Percentiles rank a stretch among this genome's conserved stretches.
phyloP scores from a whole-genome alignment of 805 yeast species.

The Candida glaebosa region DNA sequence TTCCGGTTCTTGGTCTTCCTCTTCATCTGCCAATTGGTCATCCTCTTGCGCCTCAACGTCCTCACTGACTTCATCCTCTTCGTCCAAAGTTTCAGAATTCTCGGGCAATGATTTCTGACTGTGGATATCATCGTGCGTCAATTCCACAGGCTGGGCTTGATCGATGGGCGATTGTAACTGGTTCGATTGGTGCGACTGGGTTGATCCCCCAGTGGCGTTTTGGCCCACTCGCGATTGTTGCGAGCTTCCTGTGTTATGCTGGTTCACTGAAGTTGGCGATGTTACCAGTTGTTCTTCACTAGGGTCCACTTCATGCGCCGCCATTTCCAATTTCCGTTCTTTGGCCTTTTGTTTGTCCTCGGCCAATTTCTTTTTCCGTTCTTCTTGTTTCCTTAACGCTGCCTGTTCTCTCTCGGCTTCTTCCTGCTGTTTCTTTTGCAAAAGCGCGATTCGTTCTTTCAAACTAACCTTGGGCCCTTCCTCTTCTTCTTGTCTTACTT shows the following conservation, averaged over 20 bases:
- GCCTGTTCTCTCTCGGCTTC: slow-evolving; percentile 72
- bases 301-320: slow-evolving; percentile 2
- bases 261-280: slow-evolving; percentile 2
- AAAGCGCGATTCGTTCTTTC: slow-evolving; percentile 79
- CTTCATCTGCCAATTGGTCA: slow-evolving; percentile 10
- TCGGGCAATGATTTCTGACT: not conserved
- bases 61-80: slow-evolving; percentile 10
- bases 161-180: not conserved
- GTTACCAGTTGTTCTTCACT: slow-evolving; percentile 4
- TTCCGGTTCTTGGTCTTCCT: slow-evolving; percentile 41
- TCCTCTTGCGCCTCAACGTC: slow-evolving; percentile 15
- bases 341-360: slow-evolving; percentile 26
- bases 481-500: slow-evolving; percentile 31
- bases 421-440: slow-evolving; percentile 78
- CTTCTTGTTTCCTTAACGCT: slow-evolving; percentile 49
- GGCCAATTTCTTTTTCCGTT: slow-evolving; percentile 43
- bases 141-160: not conserved
- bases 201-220: not conserved
- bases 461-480: slow-evolving; percentile 75
- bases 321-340: slow-evolving; percentile 9
- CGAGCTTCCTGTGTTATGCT: slow-evolving; percentile 2
- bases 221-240: not conserved
- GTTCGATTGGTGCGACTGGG: not conserved
- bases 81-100: slow-evolving; percentile 4
- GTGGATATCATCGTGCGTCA: not conserved